Evolutionary conservation across 2,329 filamentous ascomycete genomes (phyloP).

Genomic region (Nigrospora oryzae): DNA sequence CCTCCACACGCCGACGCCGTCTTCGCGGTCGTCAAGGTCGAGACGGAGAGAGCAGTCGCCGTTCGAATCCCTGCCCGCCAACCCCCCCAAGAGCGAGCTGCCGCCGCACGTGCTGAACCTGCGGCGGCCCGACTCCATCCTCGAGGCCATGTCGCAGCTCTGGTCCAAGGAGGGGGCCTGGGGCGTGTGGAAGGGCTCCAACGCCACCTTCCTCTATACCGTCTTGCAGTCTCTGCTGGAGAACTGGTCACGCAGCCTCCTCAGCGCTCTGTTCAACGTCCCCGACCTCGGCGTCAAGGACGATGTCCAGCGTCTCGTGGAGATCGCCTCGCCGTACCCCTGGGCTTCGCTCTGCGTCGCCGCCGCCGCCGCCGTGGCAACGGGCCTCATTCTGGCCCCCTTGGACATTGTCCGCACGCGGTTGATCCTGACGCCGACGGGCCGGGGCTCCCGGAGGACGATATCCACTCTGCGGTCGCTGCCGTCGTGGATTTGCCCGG

Average conservation of each 20-base stretch:
- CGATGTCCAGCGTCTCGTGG: slow-evolving; percentile 66
- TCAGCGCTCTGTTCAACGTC: slow-evolving; percentile 85
- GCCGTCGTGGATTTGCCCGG: slow-evolving; percentile 66
- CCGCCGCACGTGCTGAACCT: slow-evolving; percentile 59
- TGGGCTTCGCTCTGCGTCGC: slow-evolving; percentile 72
- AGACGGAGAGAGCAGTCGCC: slow-evolving; percentile 11
- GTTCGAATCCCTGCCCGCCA: slow-evolving; percentile 21
- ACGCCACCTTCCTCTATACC: slow-evolving; percentile 86
- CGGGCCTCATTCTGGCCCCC: slow-evolving; percentile 75
- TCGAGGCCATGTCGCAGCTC: slow-evolving; percentile 78
- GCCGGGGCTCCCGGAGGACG: slow-evolving; percentile 66
- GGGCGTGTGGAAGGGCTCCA: slow-evolving; percentile 92
- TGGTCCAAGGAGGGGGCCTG: slow-evolving; percentile 86
- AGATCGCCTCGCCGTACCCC: slow-evolving; percentile 70
- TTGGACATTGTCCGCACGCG: slow-evolving; percentile 85
- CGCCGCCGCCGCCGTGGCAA: slow-evolving; percentile 55
- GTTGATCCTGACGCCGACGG: slow-evolving; percentile 77
- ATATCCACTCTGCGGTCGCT: slow-evolving; percentile 69
- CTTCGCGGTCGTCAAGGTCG: slow-evolving; percentile 24
- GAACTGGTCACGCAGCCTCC: slow-evolving; percentile 81
- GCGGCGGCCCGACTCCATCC: slow-evolving; percentile 68
- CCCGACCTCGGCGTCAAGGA: slow-evolving; percentile 73
- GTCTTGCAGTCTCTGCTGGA: slow-evolving; percentile 81
- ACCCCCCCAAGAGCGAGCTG: slow-evolving; percentile 23
- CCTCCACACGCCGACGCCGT: slow-evolving; percentile 38